Conservation (phyloP, 768 basidiomycete species). For the Lentinula guzmanii region DNA sequence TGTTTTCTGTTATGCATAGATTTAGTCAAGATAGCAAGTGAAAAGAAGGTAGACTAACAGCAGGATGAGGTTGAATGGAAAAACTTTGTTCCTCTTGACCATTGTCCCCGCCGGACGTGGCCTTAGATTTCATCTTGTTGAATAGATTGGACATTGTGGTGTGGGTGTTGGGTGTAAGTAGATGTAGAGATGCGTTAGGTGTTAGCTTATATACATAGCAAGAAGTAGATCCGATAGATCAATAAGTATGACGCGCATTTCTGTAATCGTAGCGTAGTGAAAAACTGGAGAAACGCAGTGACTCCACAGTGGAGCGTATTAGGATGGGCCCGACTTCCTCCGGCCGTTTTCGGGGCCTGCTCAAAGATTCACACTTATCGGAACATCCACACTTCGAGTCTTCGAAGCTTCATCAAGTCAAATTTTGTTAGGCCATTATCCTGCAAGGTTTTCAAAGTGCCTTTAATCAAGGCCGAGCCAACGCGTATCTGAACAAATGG, state of each 20-base stretch:
- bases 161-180: not conserved
- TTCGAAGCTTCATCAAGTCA: no score
- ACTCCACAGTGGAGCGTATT: no score
- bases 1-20: not conserved
- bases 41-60: not conserved
- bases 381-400: no score
- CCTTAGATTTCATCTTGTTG: not conserved
- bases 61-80: slow-evolving; percentile 1
- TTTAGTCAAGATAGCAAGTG: not conserved
- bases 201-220: not conserved
- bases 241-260: not conserved
- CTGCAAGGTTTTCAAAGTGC: no score
- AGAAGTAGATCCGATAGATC: not conserved
- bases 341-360: no score
- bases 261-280: no score
- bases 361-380: no score
- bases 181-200: not conserved
- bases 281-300: no score
- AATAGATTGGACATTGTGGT: not conserved
- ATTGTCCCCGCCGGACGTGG: not conserved
- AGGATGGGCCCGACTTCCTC: no score
- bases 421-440: no score
- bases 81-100: not conserved
- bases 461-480: no score
- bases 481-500: no score